Evolutionary conservation across 2,329 filamentous ascomycete genomes (phyloP).

Genomic region (Clarireedia sp.): DNA sequence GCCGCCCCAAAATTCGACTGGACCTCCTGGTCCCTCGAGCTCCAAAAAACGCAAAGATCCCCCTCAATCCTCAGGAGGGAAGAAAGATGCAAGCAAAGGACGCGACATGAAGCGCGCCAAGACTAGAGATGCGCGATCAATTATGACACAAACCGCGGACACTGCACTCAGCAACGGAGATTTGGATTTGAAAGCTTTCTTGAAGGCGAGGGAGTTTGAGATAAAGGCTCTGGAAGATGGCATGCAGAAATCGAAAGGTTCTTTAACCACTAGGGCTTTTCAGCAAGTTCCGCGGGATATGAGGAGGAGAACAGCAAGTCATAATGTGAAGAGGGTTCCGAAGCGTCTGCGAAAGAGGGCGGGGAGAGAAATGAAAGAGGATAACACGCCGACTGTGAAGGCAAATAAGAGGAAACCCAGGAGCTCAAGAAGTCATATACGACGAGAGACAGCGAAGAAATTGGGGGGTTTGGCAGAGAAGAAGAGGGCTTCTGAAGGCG

Average conservation of each 20-base stretch:
- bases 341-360: slow-evolving; percentile 65
- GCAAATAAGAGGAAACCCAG: slow-evolving; percentile 53
- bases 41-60: slow-evolving; percentile 25
- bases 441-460: slow-evolving; percentile 68
- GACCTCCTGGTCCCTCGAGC: neutral
- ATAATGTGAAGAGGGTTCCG: slow-evolving; percentile 88
- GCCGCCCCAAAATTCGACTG: no score
- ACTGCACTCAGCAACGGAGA: slow-evolving; percentile 56
- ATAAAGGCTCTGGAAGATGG: slow-evolving; percentile 77
- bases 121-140: slow-evolving; percentile 36
- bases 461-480: slow-evolving; percentile 55
- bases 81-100: slow-evolving; percentile 13
- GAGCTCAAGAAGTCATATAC: slow-evolving; percentile 50
- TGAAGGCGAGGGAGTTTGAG: slow-evolving; percentile 81
- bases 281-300: slow-evolving; percentile 82
- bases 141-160: slow-evolving; percentile 37
- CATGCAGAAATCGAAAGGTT: slow-evolving; percentile 64
- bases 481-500: slow-evolving; percentile 39
- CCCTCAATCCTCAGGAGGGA: slow-evolving; percentile 14
- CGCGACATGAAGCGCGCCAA: slow-evolving; percentile 33
- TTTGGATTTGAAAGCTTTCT: slow-evolving; percentile 76
- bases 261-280: slow-evolving; percentile 65
- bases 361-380: slow-evolving; percentile 68
- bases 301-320: slow-evolving; percentile 81
- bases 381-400: slow-evolving; percentile 80